phyloP scores from a whole-genome alignment of 176 grass and related monocot species.

The Aegilops sharonensis region DNA sequence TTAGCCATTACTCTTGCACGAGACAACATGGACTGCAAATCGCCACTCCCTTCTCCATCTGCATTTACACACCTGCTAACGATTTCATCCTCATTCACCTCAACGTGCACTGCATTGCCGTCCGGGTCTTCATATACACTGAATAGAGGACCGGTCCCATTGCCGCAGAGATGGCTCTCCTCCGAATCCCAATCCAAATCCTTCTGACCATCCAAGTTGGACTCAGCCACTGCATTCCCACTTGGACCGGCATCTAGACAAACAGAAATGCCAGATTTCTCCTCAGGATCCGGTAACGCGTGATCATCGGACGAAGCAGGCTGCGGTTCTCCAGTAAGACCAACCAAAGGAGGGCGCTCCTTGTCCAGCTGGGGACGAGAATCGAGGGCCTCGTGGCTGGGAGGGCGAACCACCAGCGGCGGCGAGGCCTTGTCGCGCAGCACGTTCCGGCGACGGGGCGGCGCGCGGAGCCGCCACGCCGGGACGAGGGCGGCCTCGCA shows the following conservation, averaged over 20 bases:
- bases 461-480: not conserved
- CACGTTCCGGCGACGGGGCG: conserved; percentile 33
- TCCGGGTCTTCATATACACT: conserved; percentile 20
- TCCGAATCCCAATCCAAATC: conserved; percentile 15
- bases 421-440: conserved; percentile 35
- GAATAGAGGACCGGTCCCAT: conserved; percentile 18
- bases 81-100: conserved; percentile 41
- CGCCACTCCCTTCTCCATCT: not conserved
- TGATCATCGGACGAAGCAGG: not conserved
- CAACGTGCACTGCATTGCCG: not conserved
- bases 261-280: not conserved
- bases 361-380: not conserved
- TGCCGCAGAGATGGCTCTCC: conserved; percentile 12
- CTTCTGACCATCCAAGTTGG: conserved; percentile 1
- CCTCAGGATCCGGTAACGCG: not conserved
- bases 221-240: not conserved
- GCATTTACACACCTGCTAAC: conserved; percentile 9
- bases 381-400: not conserved
- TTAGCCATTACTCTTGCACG: conserved; percentile 21
- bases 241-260: not conserved
- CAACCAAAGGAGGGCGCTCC: not conserved
- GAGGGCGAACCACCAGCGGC: not conserved
- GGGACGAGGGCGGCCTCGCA: not conserved
- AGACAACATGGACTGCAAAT: conserved; percentile 27
- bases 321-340: not conserved